Conservation (phyloP, 306 rosid species). For the Myrica gale region DNA sequence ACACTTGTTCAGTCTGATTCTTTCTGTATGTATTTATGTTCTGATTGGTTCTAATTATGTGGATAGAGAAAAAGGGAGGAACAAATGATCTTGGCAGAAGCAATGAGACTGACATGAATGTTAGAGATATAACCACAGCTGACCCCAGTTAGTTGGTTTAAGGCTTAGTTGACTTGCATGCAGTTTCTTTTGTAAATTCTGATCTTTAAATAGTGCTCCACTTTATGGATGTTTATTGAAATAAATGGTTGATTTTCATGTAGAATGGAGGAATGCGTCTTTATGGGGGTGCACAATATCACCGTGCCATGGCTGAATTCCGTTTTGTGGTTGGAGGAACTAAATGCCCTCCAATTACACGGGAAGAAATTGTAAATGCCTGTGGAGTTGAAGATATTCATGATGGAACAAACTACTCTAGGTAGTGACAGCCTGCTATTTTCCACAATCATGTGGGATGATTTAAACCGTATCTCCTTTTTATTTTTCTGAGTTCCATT, state of each 20-base stretch:
- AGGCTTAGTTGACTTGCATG: background rate
- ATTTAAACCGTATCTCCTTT: background rate
- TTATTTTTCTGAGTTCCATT: constrained; percentile 1
- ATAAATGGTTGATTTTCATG: constrained; percentile 18
- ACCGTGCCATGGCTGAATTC: constrained; percentile 99
- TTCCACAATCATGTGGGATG: background rate
- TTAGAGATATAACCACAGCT: background rate
- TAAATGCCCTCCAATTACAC: constrained; percentile 92
- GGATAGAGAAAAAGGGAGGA: background rate
- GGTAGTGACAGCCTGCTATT: constrained; percentile 43
- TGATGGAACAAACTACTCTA: constrained; percentile 96
- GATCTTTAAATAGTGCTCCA: background rate
- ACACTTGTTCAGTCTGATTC: background rate
- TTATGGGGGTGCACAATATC: constrained; percentile 99
- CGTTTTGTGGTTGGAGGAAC: constrained; percentile 97
- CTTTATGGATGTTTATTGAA: background rate
- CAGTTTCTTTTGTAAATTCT: background rate
- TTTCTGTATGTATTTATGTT: background rate
- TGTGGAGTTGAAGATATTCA: constrained; percentile 99
- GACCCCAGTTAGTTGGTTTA: background rate
- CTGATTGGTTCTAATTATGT: background rate
- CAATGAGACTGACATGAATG: background rate
- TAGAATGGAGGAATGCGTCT: constrained; percentile 98
- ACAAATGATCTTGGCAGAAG: background rate
- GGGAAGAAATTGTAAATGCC: constrained; percentile 96